phyloP scores from a whole-genome alignment of 1,139 yeast species.

The Suhomyces maxii region DNA sequence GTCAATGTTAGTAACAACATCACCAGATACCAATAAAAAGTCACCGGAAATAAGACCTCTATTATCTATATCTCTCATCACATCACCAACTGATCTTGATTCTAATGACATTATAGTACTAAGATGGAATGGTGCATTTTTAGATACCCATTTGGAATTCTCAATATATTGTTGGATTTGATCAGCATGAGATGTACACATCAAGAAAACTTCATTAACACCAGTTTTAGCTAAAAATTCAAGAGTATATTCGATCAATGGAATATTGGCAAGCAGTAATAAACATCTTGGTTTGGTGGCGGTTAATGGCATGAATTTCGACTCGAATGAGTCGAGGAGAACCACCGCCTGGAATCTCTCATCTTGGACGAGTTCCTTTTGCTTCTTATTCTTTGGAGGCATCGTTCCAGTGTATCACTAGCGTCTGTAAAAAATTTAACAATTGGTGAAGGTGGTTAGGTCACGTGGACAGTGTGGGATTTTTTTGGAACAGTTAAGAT shows the following conservation, averaged over 20 bases:
- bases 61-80: slow-evolving; percentile 92
- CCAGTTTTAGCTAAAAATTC: slow-evolving; percentile 92
- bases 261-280: slow-evolving; percentile 88
- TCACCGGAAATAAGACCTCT: slow-evolving; percentile 88
- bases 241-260: slow-evolving; percentile 89
- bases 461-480: not conserved
- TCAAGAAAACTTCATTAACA: slow-evolving; percentile 83
- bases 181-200: slow-evolving; percentile 90
- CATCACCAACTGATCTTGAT: slow-evolving; percentile 92
- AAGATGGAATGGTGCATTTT: slow-evolving; percentile 77
- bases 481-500: too few relatives aligned
- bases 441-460: not conserved
- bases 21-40: slow-evolving; percentile 87
- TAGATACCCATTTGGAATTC: slow-evolving; percentile 73
- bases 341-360: slow-evolving; percentile 90
- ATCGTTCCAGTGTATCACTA: slow-evolving; percentile 15
- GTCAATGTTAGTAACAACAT: slow-evolving; percentile 88
- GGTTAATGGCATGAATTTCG: slow-evolving; percentile 90
- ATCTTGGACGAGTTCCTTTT: slow-evolving; percentile 61
- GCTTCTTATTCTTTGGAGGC: slow-evolving; percentile 53
- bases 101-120: slow-evolving; percentile 83
- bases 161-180: slow-evolving; percentile 81
- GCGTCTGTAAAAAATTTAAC: slow-evolving; percentile 4
- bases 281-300: slow-evolving; percentile 83
- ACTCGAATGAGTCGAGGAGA: slow-evolving; percentile 88